phyloP scores from a whole-genome alignment of 805 yeast species.

The Saccharomycopsis lassenensis region DNA sequence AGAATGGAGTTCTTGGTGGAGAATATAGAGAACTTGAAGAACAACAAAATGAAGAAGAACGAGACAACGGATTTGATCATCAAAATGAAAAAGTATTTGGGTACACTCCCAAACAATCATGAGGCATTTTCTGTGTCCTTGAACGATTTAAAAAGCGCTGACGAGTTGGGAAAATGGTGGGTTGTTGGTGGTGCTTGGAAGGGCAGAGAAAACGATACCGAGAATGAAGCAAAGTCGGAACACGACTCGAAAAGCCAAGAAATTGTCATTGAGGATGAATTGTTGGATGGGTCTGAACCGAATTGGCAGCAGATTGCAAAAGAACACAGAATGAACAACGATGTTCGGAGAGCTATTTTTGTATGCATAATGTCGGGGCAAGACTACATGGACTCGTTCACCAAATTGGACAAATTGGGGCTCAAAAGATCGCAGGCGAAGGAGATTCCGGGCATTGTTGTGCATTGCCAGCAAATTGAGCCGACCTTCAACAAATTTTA shows the following conservation, averaged over 20 bases:
- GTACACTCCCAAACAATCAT: slow-evolving; percentile 34
- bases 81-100: slow-evolving; percentile 54
- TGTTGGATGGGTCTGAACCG: slow-evolving; percentile 61
- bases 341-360: slow-evolving; percentile 86
- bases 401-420: slow-evolving; percentile 68
- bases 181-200: slow-evolving; percentile 96
- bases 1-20: slow-evolving; percentile 80
- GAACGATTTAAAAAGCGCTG: slow-evolving; percentile 68
- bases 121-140: slow-evolving; percentile 82
- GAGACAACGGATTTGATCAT: slow-evolving; percentile 45
- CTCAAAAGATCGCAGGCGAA: slow-evolving; percentile 71
- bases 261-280: slow-evolving; percentile 29
- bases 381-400: slow-evolving; percentile 80
- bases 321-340: slow-evolving; percentile 89
- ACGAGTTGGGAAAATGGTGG: slow-evolving; percentile 96
- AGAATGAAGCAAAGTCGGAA: slow-evolving; percentile 11
- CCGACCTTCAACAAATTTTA: slow-evolving; percentile 83
- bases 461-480: slow-evolving; percentile 83
- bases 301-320: slow-evolving; percentile 85
- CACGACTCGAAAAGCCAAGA: slow-evolving; percentile 19
- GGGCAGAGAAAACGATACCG: slow-evolving; percentile 34
- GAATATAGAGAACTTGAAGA: slow-evolving; percentile 73
- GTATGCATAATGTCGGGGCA: slow-evolving; percentile 92
- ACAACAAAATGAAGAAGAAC: slow-evolving; percentile 54
- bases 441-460: slow-evolving; percentile 75